These are phyloP conservation scores for Cryptococcus sp. DNA, from an alignment of 1,284 basidiomycete genomes.

Conservation along the genomic window DNA sequence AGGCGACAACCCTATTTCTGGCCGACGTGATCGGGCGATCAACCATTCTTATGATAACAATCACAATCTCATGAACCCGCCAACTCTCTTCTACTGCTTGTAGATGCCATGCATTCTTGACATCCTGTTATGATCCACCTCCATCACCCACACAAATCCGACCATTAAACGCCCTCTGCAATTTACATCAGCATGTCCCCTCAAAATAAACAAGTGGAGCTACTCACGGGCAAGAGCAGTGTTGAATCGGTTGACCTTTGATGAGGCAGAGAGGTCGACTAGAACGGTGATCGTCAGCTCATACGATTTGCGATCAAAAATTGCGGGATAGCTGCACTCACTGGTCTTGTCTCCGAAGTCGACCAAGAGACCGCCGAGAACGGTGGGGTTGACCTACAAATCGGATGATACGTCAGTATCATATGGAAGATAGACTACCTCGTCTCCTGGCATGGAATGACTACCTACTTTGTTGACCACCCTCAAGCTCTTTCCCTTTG, in stretches of 20 bases:
- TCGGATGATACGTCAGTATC: background rate
- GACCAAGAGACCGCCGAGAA: conserved; percentile 87
- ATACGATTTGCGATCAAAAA: background rate
- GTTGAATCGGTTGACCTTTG: conserved; percentile 93
- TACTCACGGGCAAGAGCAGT: conserved; percentile 71
- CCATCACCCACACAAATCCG: conserved; percentile 2
- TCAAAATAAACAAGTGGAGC: background rate
- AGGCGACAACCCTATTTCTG: no score
- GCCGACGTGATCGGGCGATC: no score
- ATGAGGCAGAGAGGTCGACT: conserved; percentile 83
- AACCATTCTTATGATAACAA: no score
- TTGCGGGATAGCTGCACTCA: conserved; percentile 13
- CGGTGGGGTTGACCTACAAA: conserved; percentile 74
- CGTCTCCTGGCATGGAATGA: background rate
- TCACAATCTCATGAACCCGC: no score
- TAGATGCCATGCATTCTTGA: conserved; percentile 17
- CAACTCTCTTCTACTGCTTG: background rate
- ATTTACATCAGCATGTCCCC: background rate
- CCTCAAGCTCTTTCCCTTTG: conserved; percentile 82
- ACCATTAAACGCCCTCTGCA: conserved; percentile 22
- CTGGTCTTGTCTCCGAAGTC: conserved; percentile 99
- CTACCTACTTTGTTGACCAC: conserved; percentile 76
- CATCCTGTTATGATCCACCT: conserved; percentile 4
- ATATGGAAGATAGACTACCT: background rate
- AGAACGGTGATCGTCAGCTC: conserved; percentile 6